phyloP scores from a whole-genome alignment of 2,329 filamentous ascomycete species.

The Curvularia eragrostidis region DNA sequence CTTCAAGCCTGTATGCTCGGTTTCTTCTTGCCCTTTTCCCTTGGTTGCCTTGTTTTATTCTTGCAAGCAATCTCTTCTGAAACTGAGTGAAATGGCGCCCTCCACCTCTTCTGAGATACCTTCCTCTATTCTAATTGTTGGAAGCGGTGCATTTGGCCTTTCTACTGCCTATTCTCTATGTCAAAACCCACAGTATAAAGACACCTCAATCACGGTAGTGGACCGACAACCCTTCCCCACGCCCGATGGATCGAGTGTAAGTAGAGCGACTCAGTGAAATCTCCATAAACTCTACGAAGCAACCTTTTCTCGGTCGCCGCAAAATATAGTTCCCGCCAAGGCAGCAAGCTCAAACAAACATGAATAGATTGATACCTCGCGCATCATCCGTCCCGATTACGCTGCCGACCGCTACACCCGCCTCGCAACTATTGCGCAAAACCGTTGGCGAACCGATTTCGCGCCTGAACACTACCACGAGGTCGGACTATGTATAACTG shows the following conservation, averaged over 20 bases:
- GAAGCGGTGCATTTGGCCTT: slow-evolving; percentile 64
- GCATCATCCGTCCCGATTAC: slow-evolving; percentile 78
- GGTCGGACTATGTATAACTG: slow-evolving; percentile 70
- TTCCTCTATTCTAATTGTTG: slow-evolving; percentile 57
- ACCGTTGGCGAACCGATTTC: slow-evolving; percentile 70
- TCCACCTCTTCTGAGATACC: slow-evolving; percentile 36
- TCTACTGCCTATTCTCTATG: slow-evolving; percentile 74
- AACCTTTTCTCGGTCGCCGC: not conserved
- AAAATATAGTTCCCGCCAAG: not conserved
- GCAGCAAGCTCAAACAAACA: slow-evolving; percentile 5
- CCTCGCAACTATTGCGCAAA: slow-evolving; percentile 74
- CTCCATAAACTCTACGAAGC: not conserved
- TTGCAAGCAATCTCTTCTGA: slow-evolving; percentile 1
- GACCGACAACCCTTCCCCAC: slow-evolving; percentile 65
- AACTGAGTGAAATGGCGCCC: slow-evolving; percentile 30
- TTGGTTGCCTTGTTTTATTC: slow-evolving; percentile 8
- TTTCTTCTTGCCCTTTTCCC: not conserved
- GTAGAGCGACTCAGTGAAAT: slow-evolving; percentile 14
- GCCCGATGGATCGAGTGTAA: slow-evolving; percentile 63
- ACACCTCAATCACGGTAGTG: slow-evolving; percentile 63
- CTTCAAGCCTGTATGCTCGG: slow-evolving; percentile 17
- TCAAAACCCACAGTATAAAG: slow-evolving; percentile 61
- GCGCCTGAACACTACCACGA: slow-evolving; percentile 73
- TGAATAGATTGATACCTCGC: slow-evolving; percentile 61
- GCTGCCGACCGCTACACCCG: slow-evolving; percentile 76